Evolutionary conservation across 148 eudicot species (phyloP).

Genomic region (Persicaria maculosa): DNA sequence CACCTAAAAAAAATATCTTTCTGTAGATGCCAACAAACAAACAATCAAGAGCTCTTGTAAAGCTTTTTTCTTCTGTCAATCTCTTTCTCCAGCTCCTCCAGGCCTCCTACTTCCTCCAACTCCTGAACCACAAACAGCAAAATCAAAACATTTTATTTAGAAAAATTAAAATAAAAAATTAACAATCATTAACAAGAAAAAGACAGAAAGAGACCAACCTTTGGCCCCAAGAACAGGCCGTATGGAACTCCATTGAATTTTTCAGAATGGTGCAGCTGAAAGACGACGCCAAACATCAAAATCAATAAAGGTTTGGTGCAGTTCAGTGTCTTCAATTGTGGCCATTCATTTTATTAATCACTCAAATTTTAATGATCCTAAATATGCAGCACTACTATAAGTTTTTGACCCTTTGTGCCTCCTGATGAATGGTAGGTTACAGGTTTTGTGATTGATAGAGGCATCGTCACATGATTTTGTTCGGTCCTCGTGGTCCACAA

Average conservation of each 20-base stretch:
- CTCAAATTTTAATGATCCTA: neutral
- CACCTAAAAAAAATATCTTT: neutral
- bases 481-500: no score
- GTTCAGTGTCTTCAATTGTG: slow-evolving; percentile 21
- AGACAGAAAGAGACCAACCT: slow-evolving; percentile 34
- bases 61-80: slow-evolving; percentile 54
- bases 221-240: slow-evolving; percentile 92
- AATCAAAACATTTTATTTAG: neutral
- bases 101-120: slow-evolving; percentile 86
- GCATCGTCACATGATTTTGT: neutral
- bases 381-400: no score
- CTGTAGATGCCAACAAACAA: neutral
- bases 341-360: neutral
- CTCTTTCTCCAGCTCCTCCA: slow-evolving; percentile 78
- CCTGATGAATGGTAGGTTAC: neutral
- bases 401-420: neutral
- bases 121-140: slow-evolving; percentile 50
- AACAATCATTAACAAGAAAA: neutral
- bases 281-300: slow-evolving; percentile 22
- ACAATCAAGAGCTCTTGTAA: slow-evolving; percentile 28
- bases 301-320: slow-evolving; percentile 28
- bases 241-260: slow-evolving; percentile 95
- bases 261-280: slow-evolving; percentile 85
- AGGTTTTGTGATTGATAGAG: neutral
- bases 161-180: neutral